These are phyloP conservation scores for Nothomitra cinnamomea DNA, from an alignment of 2,329 filamentous ascomycete species.

Conservation along the genomic window DNA sequence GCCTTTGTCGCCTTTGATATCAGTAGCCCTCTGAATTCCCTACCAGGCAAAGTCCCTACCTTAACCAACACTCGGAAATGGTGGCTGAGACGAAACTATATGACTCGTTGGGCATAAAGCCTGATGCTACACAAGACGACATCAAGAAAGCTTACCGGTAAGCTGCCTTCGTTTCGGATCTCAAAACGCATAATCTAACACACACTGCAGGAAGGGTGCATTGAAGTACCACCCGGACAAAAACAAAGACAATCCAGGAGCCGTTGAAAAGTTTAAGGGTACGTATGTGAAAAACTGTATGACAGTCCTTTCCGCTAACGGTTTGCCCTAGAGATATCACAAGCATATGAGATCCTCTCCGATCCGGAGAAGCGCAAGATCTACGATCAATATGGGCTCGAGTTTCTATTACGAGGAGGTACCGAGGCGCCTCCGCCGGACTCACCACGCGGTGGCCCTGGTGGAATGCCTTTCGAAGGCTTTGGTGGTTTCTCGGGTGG, in stretches of 20 bases:
- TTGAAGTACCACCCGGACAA: conserved; percentile 94
- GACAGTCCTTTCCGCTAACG: not conserved
- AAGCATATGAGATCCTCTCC: conserved; percentile 94
- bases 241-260: conserved; percentile 78
- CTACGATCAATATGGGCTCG: conserved; percentile 88
- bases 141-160: conserved; percentile 94
- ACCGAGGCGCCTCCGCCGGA: conserved; percentile 45
- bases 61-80: conserved; percentile 34
- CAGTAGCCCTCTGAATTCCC: not conserved
- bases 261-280: conserved; percentile 86
- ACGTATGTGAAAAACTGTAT: conserved; percentile 11
- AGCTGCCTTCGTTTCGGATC: conserved; percentile 16
- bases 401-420: conserved; percentile 75
- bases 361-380: conserved; percentile 93
- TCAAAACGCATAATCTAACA: conserved; percentile 3
- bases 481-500: conserved; percentile 29
- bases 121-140: conserved; percentile 73
- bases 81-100: conserved; percentile 93
- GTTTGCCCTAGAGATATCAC: conserved; percentile 52
- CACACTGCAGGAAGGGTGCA: conserved; percentile 52
- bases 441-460: conserved; percentile 28
- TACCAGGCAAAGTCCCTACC: not conserved
- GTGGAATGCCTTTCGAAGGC: conserved; percentile 40
- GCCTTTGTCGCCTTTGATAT: no score
- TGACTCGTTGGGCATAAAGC: conserved; percentile 63